Evolutionary conservation across 805 yeast species (phyloP).

Genomic region (Peterozyma xylosa): DNA sequence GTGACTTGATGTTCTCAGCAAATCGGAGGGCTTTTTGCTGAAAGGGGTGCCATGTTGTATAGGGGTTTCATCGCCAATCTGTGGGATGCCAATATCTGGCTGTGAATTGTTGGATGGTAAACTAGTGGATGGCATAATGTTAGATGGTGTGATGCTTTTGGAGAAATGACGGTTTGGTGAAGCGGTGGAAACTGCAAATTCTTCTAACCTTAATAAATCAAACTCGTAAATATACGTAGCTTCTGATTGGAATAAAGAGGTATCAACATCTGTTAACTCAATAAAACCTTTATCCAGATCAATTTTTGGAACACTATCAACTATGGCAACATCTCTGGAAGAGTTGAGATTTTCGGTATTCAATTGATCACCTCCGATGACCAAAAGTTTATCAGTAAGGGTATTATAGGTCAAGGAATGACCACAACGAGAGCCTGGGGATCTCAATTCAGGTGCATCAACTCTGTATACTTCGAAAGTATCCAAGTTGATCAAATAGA

Average conservation of each 20-base stretch:
- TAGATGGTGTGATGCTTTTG: too few relatives aligned
- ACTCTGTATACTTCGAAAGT: constrained; percentile 60
- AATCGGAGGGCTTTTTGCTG: too few relatives aligned
- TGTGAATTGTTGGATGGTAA: too few relatives aligned
- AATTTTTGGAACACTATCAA: constrained; percentile 44
- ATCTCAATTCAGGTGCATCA: constrained; percentile 33
- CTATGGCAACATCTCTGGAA: constrained; percentile 34
- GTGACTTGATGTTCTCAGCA: too few relatives aligned
- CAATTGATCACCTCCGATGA: constrained; percentile 89
- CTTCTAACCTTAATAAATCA: constrained; percentile 13
- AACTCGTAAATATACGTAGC: constrained; percentile 28
- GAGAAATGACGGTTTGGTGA: too few relatives aligned
- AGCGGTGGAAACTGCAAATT: background rate
- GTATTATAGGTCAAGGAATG: constrained; percentile 76
- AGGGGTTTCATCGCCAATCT: too few relatives aligned
- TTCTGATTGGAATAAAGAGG: constrained; percentile 20
- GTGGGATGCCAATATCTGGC: too few relatives aligned
- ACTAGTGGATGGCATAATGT: too few relatives aligned
- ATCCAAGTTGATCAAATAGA: constrained; percentile 70
- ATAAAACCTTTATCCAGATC: constrained; percentile 22
- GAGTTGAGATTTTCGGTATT: constrained; percentile 41
- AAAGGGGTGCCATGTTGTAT: too few relatives aligned
- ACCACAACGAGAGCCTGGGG: constrained; percentile 85
- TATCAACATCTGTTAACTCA: constrained; percentile 17
- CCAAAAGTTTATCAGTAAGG: constrained; percentile 57